Evolutionary conservation across 768 basidiomycete species (phyloP).

Genomic region (Suillus discolor): DNA sequence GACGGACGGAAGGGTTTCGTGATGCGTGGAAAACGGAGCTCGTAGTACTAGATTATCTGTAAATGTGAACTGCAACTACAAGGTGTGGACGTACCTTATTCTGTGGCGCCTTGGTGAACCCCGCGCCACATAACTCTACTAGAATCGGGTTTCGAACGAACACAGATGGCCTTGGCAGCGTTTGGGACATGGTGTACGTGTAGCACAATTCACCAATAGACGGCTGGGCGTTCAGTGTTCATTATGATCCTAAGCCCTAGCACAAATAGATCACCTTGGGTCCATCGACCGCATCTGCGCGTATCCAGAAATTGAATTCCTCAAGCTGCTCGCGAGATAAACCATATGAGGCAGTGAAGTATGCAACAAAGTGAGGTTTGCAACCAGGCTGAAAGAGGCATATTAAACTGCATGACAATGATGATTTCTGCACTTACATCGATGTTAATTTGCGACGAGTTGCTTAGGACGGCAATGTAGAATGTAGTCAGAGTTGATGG

Average conservation of each 20-base stretch:
- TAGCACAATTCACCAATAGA: conserved; percentile 46
- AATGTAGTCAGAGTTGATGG: conserved; percentile 78
- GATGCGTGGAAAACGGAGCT: conserved; percentile 82
- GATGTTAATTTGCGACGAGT: conserved; percentile 41
- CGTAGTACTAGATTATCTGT: conserved; percentile 60
- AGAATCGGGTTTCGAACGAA: conserved; percentile 65
- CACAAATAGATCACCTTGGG: background rate
- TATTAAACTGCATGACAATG: background rate
- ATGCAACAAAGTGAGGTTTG: conserved; percentile 67
- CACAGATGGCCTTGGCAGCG: conserved; percentile 53
- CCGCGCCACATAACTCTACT: conserved; percentile 78
- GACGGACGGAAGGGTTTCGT: conserved; percentile 62
- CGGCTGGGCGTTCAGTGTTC: conserved; percentile 20
- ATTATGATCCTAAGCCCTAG: background rate
- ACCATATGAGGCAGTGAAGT: conserved; percentile 82
- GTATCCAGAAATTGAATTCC: conserved; percentile 66
- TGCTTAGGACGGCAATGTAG: conserved; percentile 70
- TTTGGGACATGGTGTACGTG: conserved; percentile 50
- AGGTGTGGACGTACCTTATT: conserved; percentile 46
- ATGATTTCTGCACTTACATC: conserved; percentile 36
- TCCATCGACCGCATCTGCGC: conserved; percentile 27
- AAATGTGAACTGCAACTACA: conserved; percentile 1
- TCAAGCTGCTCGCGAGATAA: conserved; percentile 67
- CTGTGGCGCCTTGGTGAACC: conserved; percentile 70
- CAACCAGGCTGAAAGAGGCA: conserved; percentile 35